Base-by-base conservation (phyloP, 129 eudicot genomes). In the Chrysanthemum makinoi region DNA sequence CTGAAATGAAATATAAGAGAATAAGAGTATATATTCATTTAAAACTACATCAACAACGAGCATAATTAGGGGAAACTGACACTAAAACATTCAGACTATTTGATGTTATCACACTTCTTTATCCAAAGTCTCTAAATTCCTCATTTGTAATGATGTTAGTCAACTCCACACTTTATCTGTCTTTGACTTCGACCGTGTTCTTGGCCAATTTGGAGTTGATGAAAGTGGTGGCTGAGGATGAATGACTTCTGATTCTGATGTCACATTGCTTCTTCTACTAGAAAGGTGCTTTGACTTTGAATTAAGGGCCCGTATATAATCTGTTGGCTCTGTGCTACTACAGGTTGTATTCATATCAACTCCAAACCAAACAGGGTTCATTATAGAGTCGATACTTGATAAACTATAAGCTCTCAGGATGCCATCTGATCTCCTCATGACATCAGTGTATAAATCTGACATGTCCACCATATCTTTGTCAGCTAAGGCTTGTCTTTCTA, bases 321-420 rank as follows among this genome's bases (percentile, higher is more conserved):
- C 97, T 51, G 98, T 87, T 57, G 98, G 98, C 75, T 94, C 98
- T 14, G 90, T 81, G 84, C 94, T 92, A 71, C 96, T 88, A 76
- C 91, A 85, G 46, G 95, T 89, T 15, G 95, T 89, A 73, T 89
- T 96, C 72, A 86, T 18, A 2, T 89, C 96, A 2, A 53, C 81
- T 55, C 79, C 91, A 33, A 96, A 87, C 50, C 88, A 83, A 50
- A 85, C 81, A 22, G 96, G 98, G 52, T 86, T 87, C 98, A 94
- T 89, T 72, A 94, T 94, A 47, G 98, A 94, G 80, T 94, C 98
- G 20, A 94, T 94, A 74, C 97, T 89, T 44, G 97, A 94, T 30
- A 94, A 53, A 80, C 97, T 89, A 16, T 97, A 89, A 79, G 98
- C 93, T 73, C 98, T 79, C 8, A 97, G 98, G 79, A 94, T 85